phyloP scores from a whole-genome alignment of 257 asterid genomes.

The Marsdenia floribunda region DNA sequence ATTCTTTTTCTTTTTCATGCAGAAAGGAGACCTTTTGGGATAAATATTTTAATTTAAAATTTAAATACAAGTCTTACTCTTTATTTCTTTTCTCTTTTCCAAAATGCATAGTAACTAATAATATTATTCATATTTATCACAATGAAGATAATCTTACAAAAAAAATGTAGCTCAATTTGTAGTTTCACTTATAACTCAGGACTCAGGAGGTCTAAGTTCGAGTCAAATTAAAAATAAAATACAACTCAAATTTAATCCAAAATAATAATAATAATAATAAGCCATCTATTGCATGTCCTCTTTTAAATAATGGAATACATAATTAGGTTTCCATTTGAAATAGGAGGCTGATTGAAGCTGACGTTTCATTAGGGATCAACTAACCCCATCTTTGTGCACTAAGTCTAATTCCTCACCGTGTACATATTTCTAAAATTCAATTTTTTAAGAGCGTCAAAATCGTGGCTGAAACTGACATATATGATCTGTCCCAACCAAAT shows the following conservation, averaged over 20 bases:
- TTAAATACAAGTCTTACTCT: not conserved
- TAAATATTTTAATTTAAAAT: too few relatives aligned
- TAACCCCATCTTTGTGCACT: not conserved
- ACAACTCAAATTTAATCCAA: too few relatives aligned
- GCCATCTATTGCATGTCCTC: not conserved
- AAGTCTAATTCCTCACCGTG: not conserved
- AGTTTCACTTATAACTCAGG: too few relatives aligned
- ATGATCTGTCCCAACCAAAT: not conserved
- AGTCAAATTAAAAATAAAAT: too few relatives aligned
- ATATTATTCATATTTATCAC: not conserved
- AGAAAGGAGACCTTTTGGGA: too few relatives aligned
- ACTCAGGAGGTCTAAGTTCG: too few relatives aligned
- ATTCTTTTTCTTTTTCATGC: too few relatives aligned
- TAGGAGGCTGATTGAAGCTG: not conserved
- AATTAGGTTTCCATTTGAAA: not conserved
- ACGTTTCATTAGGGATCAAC: not conserved
- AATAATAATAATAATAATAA: too few relatives aligned
- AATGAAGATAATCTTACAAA: too few relatives aligned
- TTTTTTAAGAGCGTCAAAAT: not conserved
- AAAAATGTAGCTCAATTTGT: too few relatives aligned
- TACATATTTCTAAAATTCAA: not conserved
- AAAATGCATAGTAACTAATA: not conserved
- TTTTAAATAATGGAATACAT: not conserved
- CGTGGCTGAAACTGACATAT: not conserved
- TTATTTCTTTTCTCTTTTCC: not conserved